A percentile compares a stretch with the other conserved stretches of the same genome.
Conservation (phyloP, 163 green algal genomes). For the Chlorella variabilis region DNA sequence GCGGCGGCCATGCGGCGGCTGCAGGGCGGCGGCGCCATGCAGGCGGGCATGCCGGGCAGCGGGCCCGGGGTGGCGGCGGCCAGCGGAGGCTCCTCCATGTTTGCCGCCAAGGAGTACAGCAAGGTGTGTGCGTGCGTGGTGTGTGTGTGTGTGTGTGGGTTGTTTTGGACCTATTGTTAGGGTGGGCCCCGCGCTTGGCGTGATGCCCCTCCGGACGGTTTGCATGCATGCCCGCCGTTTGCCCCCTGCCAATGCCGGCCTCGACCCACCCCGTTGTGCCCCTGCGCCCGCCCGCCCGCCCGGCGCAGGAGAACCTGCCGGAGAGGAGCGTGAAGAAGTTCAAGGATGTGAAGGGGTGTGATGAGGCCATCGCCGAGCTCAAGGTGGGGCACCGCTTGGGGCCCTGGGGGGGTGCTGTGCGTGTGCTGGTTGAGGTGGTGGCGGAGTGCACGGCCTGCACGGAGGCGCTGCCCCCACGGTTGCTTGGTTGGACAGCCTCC, state of each 20-base stretch:
- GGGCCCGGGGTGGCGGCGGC: slow-evolving; percentile 13
- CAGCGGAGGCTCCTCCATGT: slow-evolving; percentile 31
- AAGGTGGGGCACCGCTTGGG: neutral
- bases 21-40: slow-evolving; percentile 9
- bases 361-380: slow-evolving; percentile 87
- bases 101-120: slow-evolving; percentile 88
- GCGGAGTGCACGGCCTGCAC: no score
- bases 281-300: no score
- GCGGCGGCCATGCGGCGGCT: slow-evolving; percentile 50
- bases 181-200: no score
- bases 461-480: no score
- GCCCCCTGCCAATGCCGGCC: no score
- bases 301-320: slow-evolving; percentile 75
- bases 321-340: slow-evolving; percentile 88
- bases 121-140: slow-evolving; percentile 48
- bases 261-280: no score
- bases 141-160: neutral
- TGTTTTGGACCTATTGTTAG: no score
- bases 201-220: no score
- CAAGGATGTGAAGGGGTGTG: slow-evolving; percentile 87
- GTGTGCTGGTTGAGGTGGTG: neutral
- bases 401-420: neutral
- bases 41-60: slow-evolving; percentile 9
- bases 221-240: no score
- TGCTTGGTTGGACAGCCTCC: no score